These are phyloP conservation scores for Phoenix dactylifera DNA, from an alignment of 176 grass and related monocot genomes.

Conservation along the genomic window DNA sequence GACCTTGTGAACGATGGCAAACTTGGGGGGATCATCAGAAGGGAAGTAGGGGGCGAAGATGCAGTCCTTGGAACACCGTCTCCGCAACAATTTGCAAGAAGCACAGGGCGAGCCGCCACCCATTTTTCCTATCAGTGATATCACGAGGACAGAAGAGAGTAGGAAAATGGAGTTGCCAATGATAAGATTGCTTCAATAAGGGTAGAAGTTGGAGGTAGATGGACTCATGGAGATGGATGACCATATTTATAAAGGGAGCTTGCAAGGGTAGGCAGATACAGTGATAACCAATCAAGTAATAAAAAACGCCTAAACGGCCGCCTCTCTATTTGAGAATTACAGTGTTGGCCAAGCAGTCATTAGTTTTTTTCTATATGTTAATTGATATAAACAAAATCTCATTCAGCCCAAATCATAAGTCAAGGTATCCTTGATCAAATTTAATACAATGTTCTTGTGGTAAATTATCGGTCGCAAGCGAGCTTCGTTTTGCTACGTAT, in stretches of 20 bases:
- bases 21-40: slow-evolving; percentile 81
- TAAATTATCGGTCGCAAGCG: neutral
- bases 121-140: too few species aligned
- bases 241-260: too few species aligned
- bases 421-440: slow-evolving; percentile 13
- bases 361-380: slow-evolving; percentile 11
- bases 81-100: slow-evolving; percentile 77
- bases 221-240: too few species aligned
- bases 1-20: slow-evolving; percentile 89
- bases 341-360: slow-evolving; percentile 13
- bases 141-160: too few species aligned
- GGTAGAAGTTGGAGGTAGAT: too few species aligned
- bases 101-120: slow-evolving; percentile 36
- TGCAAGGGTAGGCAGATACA: too few species aligned
- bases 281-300: slow-evolving; percentile 1
- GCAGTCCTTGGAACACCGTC: slow-evolving; percentile 84
- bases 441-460: slow-evolving; percentile 12
- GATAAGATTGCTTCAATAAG: too few species aligned
- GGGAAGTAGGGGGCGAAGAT: slow-evolving; percentile 94
- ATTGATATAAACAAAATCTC: slow-evolving; percentile 49
- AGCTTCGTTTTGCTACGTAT: neutral
- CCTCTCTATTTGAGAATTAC: slow-evolving; percentile 15
- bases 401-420: slow-evolving; percentile 9
- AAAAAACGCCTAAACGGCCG: slow-evolving; percentile 35
- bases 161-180: too few species aligned